Evolutionary conservation across 768 basidiomycete genomes (phyloP), one percentile per base, ranked within the genome.

Genomic region (Amanita molliuscula): DNA sequence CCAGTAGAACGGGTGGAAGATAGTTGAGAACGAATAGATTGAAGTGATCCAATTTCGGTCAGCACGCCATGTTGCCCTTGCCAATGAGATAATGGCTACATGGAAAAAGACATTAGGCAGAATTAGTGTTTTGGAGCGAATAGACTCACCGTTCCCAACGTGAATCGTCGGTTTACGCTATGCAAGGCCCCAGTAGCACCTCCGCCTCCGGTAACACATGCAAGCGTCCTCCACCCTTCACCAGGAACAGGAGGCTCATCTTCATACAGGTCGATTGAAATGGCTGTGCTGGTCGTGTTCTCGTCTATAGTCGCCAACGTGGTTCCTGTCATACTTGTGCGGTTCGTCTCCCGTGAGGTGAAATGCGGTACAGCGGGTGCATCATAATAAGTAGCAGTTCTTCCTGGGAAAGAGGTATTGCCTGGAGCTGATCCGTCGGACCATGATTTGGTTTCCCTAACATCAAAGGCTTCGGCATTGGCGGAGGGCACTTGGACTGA

Each of bases 11-110:
- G 70, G 23, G 65, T 59, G 0, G 80, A 77, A 55, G 69, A 71
- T 16, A 81, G 61, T 48, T 76, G 75, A 1, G 82, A 81, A 18
- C 69, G 71, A 69, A 77, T 73, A 0, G 84, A 85, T 56, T 81
- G 76, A 9, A 87, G 61, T 0, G 85, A 87, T 21, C 75, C 80
- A 55, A 74, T 73, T 55, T 85, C 81, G 20, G 84, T 82, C n/a
- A 61, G 61, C 37, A 72, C 61, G 5, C 65, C 65, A n/a, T 61
- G 64, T 47, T 76, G 71, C 31, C 74, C 61, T 34, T 74, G 62
- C 57, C 33, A 31, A 9, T 67, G 66, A 21, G 74, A 73, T 72
- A 81, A 55, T 13, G 36, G 33, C 53, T 53, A 15, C 10, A 43
- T 31, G 44, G 20, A 35, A 48, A 28, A 36, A 38, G 45, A 31